These are phyloP conservation scores for Lagenaria siceraria DNA, from an alignment of 306 rosid genomes.

Conservation along the genomic window DNA sequence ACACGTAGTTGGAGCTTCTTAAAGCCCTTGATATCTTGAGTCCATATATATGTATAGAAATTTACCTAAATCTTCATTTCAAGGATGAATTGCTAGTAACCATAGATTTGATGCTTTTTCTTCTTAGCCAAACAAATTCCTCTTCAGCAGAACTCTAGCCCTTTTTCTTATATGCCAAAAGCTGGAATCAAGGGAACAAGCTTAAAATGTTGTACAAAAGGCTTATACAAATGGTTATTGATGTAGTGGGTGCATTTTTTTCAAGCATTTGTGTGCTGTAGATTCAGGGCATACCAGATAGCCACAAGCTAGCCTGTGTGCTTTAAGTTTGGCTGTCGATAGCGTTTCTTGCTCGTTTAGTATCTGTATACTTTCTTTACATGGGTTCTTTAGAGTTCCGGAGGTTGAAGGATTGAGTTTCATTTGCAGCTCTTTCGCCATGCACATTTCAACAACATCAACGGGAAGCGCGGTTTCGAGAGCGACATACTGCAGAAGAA, in stretches of 20 bases:
- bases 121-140: conserved; percentile 15
- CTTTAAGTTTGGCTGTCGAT: conserved; percentile 28
- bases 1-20: not conserved
- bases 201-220: not conserved
- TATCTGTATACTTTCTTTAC: conserved; percentile 26
- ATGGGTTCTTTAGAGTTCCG: conserved; percentile 20
- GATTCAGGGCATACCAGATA: conserved; percentile 36
- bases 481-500: conserved; percentile 41
- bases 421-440: conserved; percentile 27
- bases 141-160: not conserved
- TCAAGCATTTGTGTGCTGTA: not conserved
- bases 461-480: conserved; percentile 19
- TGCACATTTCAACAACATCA: conserved; percentile 40
- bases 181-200: conserved; percentile 24
- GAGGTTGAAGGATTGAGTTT: conserved; percentile 16
- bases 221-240: not conserved
- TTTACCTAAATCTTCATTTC: not conserved
- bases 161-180: conserved; percentile 49
- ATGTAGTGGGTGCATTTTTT: not conserved
- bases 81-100: not conserved
- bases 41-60: not conserved
- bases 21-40: not conserved
- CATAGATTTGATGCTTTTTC: not conserved
- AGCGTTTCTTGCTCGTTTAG: conserved; percentile 42
- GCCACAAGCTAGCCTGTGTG: conserved; percentile 17